Evolutionary conservation across 371 early-diverging fungal species (phyloP).

Genomic region (Actinomortierella ambigua): DNA sequence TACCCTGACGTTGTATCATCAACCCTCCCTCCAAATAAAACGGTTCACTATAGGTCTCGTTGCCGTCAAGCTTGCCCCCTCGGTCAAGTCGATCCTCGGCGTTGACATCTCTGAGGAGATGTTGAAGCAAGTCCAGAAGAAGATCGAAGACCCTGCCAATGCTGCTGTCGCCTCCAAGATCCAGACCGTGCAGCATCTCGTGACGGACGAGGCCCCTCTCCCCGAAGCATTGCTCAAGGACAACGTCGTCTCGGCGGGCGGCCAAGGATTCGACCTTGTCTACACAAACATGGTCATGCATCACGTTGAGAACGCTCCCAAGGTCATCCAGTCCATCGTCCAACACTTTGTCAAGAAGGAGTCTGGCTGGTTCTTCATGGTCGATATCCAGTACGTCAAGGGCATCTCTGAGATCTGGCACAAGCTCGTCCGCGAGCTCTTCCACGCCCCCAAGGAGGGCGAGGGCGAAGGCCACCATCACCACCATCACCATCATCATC

Average conservation of each 20-base stretch:
- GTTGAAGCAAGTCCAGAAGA: constrained; percentile 20
- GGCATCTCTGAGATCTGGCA: too few relatives aligned
- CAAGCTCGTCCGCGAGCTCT: too few relatives aligned
- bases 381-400: constrained; percentile 12
- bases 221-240: constrained; percentile 16
- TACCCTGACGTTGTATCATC: too few relatives aligned
- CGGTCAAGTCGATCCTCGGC: constrained; percentile 21
- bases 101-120: constrained; percentile 36
- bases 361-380: constrained; percentile 30
- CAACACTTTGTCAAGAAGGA: constrained; percentile 19
- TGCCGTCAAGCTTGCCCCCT: constrained; percentile 10
- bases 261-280: constrained; percentile 24
- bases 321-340: constrained; percentile 8
- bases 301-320: constrained; percentile 34
- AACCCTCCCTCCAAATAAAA: too few relatives aligned
- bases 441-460: too few relatives aligned
- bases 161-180: constrained; percentile 14
- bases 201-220: constrained; percentile 14
- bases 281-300: constrained; percentile 31
- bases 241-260: constrained; percentile 11
- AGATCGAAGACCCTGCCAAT: constrained; percentile 18
- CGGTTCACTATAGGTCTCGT: background rate
- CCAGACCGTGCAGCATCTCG: constrained; percentile 23
- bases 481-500: constrained; percentile 7
- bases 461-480: background rate